These are phyloP conservation scores for Kalmusia sp. DNA, from an alignment of 2,329 filamentous ascomycete species.

Conservation along the genomic window DNA sequence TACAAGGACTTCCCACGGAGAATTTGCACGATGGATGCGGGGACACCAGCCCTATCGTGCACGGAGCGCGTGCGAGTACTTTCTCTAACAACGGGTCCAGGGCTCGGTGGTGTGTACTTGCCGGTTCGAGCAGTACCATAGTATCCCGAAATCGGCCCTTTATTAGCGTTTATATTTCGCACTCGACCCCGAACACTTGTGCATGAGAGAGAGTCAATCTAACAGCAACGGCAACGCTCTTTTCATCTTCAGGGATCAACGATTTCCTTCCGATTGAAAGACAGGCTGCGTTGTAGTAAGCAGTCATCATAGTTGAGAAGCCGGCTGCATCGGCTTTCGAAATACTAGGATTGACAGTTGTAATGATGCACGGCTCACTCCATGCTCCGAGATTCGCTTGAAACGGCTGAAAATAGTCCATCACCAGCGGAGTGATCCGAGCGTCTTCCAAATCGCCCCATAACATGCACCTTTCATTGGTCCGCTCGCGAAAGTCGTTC, in stretches of 20 bases:
- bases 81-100: not conserved
- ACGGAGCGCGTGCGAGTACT: not conserved
- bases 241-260: too few species aligned
- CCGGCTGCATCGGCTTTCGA: not conserved
- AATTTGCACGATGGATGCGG: not conserved
- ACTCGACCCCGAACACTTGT: too few species aligned
- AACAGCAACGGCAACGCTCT: too few species aligned
- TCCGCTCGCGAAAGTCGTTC: too few species aligned
- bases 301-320: too few species aligned
- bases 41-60: not conserved
- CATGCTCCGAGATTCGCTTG: not conserved
- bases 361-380: not conserved
- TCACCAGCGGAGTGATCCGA: not conserved
- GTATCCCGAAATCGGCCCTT: too few species aligned
- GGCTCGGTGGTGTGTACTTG: not conserved
- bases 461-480: too few species aligned
- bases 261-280: too few species aligned
- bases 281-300: too few species aligned
- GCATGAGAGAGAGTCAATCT: too few species aligned
- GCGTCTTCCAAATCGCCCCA: not conserved
- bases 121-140: too few species aligned
- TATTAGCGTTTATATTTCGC: too few species aligned
- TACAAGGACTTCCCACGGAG: not conserved
- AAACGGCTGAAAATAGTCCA: conserved; percentile 1
- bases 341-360: not conserved